Evolutionary conservation across 2,329 filamentous ascomycete genomes (phyloP).

Genomic region (Epichloe typhina): DNA sequence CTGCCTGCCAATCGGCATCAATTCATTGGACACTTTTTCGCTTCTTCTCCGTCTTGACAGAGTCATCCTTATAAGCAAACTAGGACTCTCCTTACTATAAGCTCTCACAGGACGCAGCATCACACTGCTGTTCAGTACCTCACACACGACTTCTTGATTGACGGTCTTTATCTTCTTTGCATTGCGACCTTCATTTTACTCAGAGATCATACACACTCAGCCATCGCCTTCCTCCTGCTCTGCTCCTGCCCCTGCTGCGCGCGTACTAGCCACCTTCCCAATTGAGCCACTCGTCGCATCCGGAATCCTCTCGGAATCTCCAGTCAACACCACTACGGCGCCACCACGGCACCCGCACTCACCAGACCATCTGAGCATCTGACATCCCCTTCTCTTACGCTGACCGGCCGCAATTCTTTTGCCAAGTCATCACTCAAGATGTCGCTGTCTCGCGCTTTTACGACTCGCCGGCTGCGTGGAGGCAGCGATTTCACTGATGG

Average conservation of each 20-base stretch:
- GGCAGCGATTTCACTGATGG: slow-evolving; percentile 31
- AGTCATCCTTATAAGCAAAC: background rate
- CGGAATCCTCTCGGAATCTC: background rate
- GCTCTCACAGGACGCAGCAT: background rate
- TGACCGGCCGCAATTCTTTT: background rate
- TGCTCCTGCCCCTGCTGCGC: background rate
- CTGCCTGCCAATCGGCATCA: background rate
- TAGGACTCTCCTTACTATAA: background rate
- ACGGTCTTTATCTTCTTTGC: background rate
- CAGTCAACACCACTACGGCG: background rate
- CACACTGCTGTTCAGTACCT: background rate
- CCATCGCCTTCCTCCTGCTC: background rate
- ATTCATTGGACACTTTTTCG: background rate
- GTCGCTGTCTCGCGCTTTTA: slow-evolving; percentile 58
- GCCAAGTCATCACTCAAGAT: slow-evolving; percentile 17
- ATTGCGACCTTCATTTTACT: background rate
- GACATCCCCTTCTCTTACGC: slow-evolving; percentile 1
- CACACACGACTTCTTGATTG: background rate
- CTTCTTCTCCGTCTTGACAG: background rate
- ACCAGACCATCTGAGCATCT: background rate
- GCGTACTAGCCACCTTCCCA: slow-evolving; percentile 7
- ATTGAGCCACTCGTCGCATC: slow-evolving; percentile 5
- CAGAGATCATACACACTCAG: background rate
- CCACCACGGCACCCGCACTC: background rate
- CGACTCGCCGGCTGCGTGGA: slow-evolving; percentile 50